Evolutionary conservation across 257 asterid genomes (phyloP), one percentile per base, ranked within the genome.

Genomic region (Solanum paucissectum): DNA sequence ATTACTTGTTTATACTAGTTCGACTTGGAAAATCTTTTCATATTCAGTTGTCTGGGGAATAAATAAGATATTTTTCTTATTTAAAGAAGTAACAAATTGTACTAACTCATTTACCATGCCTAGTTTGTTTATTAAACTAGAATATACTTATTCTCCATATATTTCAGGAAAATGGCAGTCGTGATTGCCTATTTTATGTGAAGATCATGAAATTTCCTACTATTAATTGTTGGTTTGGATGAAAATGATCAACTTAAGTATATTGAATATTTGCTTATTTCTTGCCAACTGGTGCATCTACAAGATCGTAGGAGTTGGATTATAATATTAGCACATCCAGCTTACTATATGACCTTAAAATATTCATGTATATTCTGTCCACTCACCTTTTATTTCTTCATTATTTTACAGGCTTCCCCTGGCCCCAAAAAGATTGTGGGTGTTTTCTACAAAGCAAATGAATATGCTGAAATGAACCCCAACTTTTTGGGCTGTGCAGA

Each of bases 381-480:
- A 3, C 85, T 81, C 73, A 44, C 25, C 27, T 7, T 66, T 12
- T 81, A 18, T 12, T 66, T 75, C 16, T 44, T 75, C 42, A 62
- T 7, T 20, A 84, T 12, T 23, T 20, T 42, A 44, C 89, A 97
- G 98, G 99, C 98, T 88, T 91, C 98, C 44, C 92, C 97, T 14
- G 99, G 98, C 21, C 94, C 95, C 94, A 96, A 97, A 94, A 97
- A 97, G 93, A 97, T 97, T 7, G 99, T 97, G 84, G 99, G 98
- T 7, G 99, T 97, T 52, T 95, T 96, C 92, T 97, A 97, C 94
- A 93, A 93, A 46, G 99, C 94, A 84, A 93, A 96, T 23, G 98
- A 96, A 88, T 97, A 96, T 76, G 99, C 99, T 79, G 88, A 97
- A 9, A 90, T 90, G 97, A 97, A 97, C 79, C 99, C 99, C 87